Base-by-base conservation (phyloP, 78 protist species). In the Polysphondylium violaceum region DNA sequence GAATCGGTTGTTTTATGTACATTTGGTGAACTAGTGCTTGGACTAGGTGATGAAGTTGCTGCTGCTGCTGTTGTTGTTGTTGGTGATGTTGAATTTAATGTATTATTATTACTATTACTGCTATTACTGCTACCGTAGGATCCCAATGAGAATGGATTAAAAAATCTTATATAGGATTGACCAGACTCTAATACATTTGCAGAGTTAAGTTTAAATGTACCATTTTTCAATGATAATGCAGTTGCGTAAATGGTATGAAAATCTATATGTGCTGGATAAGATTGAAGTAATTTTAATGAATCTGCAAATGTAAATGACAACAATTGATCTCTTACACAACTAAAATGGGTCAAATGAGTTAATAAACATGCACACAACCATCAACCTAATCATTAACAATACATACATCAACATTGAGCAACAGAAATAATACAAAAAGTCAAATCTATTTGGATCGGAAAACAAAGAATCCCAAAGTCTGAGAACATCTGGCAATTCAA, bases 391-490 rank as follows among this genome's bases (percentile, higher is more conserved):
- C 2, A 38, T 79, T 16, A 55, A 33, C 3, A 23, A 3, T n/a
- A 75, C 77, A 25, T 63, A 92, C 95, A 95, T 59, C 50, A 92
- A 76, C 97, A 95, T 95, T 67, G 97, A 93, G 63, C 86, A 77
- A 76, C 94, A 87, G 23, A 95, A 63, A 85, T 74, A 73, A 41
- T 64, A 72, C n/a, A 95, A 43, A 21, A 92, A 86, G 50, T 90
- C 93, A 79, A 90, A 94, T 40, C 96, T 64, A 50, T 41, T 58
- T 55, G 61, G 74, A 36, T 91, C 96, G 0, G 97, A 69, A 38
- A 96, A 92, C 61, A 96, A 67, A n/a, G 90, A 89, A 59, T 96
- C 97, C 97, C 97, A 96, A 2, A 96, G 6, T 31, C 96, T 65
- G 6, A 96, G 72, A 3, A 94, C 93, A 53, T 96, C 97, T 9